phyloP scores from a whole-genome alignment of 345 rosid genomes.

The Eucalyptus caleyi region DNA sequence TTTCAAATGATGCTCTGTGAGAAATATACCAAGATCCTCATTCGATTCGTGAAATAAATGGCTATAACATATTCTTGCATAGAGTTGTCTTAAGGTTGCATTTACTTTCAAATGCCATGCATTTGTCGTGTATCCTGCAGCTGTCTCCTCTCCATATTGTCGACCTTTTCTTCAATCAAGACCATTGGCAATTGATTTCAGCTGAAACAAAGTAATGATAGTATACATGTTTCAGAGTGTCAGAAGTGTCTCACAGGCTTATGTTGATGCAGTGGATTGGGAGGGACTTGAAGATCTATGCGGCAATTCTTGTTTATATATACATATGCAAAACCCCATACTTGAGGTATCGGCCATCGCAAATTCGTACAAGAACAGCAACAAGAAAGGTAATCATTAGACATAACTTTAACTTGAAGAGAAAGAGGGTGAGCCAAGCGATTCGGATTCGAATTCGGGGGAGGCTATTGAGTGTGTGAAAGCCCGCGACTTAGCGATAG shows the following conservation, averaged over 20 bases:
- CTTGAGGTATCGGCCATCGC: too few relatives aligned
- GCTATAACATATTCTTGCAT: background rate
- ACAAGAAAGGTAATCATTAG: fast-evolving
- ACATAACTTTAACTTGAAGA: too few relatives aligned
- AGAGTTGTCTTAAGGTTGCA: background rate
- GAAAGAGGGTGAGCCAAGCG: too few relatives aligned
- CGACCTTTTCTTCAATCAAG: background rate
- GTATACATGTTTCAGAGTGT: background rate
- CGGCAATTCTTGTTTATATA: too few relatives aligned
- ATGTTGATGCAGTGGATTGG: constrained; percentile 54
- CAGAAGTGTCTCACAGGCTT: constrained; percentile 43
- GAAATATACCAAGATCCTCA: background rate
- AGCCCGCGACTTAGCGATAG: too few relatives aligned
- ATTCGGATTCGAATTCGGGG: too few relatives aligned
- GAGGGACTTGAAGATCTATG: too few relatives aligned
- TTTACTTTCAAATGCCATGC: background rate
- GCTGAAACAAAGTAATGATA: background rate
- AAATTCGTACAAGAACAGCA: too few relatives aligned
- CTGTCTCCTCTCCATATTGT: background rate
- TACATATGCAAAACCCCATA: fast-evolving
- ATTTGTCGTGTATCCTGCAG: background rate
- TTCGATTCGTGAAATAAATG: background rate
- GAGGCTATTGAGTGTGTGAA: fast-evolving
- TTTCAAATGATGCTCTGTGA: background rate
- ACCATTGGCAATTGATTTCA: background rate